phyloP scores from a whole-genome alignment of 805 yeast species.

The fission yeast (Schizosaccharomyces pombe) region DNA sequence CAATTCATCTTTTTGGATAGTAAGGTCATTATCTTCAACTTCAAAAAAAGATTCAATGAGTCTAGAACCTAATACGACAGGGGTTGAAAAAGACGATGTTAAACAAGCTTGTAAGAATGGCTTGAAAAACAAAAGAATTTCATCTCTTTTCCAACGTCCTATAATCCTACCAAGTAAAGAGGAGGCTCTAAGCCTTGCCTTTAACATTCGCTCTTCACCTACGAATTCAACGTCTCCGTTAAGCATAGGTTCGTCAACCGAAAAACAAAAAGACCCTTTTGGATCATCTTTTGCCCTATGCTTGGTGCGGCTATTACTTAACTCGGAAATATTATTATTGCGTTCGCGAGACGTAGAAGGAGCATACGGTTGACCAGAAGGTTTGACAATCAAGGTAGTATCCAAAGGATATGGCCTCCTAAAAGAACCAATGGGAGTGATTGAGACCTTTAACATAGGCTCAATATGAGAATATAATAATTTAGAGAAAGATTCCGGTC shows the following conservation, averaged over 20 bases:
- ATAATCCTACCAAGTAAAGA: constrained; percentile 40
- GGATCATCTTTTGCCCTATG: neutral
- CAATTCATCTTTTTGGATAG: constrained; percentile 4
- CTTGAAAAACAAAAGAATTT: constrained; percentile 5
- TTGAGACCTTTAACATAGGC: constrained; percentile 35
- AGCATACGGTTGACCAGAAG: constrained; percentile 35
- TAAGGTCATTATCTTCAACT: neutral
- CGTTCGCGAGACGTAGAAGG: neutral
- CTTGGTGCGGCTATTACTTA: neutral
- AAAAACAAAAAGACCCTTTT: constrained; percentile 12
- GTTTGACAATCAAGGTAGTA: constrained; percentile 45
- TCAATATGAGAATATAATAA: constrained; percentile 4
- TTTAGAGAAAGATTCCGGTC: neutral
- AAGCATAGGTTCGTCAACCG: constrained; percentile 81
- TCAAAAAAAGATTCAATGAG: constrained; percentile 36
- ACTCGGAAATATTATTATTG: neutral
- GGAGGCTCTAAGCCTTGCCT: constrained; percentile 56
- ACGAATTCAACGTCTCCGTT: constrained; percentile 76
- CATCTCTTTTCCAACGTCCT: constrained; percentile 9
- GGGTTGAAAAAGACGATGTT: constrained; percentile 45
- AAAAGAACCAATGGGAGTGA: constrained; percentile 90
- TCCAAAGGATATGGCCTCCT: constrained; percentile 75
- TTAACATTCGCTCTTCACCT: constrained; percentile 47
- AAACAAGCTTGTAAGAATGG: neutral
- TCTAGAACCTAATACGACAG: constrained; percentile 46